Conservation (phyloP, 2,329 filamentous ascomycete species). For the Diaporthe humulicola region DNA sequence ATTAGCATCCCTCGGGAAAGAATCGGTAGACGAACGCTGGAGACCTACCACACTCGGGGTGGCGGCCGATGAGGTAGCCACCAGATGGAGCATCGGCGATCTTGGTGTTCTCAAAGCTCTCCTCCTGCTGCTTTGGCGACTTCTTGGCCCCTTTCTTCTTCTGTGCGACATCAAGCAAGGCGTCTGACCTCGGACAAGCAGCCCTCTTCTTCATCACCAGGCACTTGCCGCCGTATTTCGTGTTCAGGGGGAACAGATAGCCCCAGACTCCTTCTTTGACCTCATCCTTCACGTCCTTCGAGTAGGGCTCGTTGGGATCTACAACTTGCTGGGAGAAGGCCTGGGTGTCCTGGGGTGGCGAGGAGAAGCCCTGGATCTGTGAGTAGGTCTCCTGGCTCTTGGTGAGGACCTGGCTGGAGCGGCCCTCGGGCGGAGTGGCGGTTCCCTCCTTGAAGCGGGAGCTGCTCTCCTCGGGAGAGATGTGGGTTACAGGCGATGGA, state of each 20-base stretch:
- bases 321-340: slow-evolving; percentile 82
- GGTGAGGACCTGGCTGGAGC: slow-evolving; percentile 67
- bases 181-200: slow-evolving; percentile 73
- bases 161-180: slow-evolving; percentile 55
- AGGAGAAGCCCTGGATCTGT: slow-evolving; percentile 57
- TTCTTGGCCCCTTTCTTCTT: slow-evolving; percentile 58
- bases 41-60: slow-evolving; percentile 89
- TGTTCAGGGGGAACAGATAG: slow-evolving; percentile 87
- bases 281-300: slow-evolving; percentile 89
- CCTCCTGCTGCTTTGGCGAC: slow-evolving; percentile 66
- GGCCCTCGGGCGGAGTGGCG: slow-evolving; percentile 75
- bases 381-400: slow-evolving; percentile 60
- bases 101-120: slow-evolving; percentile 74
- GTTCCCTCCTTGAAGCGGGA: slow-evolving; percentile 78
- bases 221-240: slow-evolving; percentile 74
- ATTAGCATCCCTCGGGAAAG: slow-evolving; percentile 34
- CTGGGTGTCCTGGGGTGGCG: slow-evolving; percentile 79
- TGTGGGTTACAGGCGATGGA: slow-evolving; percentile 83
- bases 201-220: slow-evolving; percentile 80
- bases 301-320: slow-evolving; percentile 77
- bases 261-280: slow-evolving; percentile 92
- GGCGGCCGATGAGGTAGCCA: slow-evolving; percentile 92
- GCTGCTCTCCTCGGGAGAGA: slow-evolving; percentile 67
- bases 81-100: slow-evolving; percentile 74
- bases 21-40: background rate